Percentiles rank a stretch among this genome's conserved stretches.
These are phyloP conservation scores for Pleurotus citrinopileatus DNA, from an alignment of 768 basidiomycete genomes.

Conservation along the genomic window DNA sequence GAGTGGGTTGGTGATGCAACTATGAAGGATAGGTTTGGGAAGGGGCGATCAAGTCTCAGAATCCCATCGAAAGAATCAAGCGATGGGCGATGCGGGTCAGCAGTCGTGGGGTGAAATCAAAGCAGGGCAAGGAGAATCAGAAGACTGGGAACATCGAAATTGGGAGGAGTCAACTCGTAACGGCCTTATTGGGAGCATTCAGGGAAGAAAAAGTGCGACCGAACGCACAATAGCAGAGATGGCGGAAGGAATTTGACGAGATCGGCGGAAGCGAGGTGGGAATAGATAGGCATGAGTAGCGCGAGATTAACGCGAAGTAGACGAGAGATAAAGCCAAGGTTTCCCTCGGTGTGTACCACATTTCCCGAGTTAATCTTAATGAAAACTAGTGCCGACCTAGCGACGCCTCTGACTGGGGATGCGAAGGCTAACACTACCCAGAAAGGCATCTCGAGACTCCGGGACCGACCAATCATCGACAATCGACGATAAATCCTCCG, in stretches of 20 bases:
- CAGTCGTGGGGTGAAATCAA: too few species aligned
- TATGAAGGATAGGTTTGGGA: neutral
- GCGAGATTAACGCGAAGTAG: conserved; percentile 9
- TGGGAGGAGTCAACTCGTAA: neutral
- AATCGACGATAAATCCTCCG: neutral
- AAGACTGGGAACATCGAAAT: too few species aligned
- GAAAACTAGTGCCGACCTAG: neutral
- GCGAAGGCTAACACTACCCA: neutral
- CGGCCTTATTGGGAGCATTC: neutral
- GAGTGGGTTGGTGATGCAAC: neutral
- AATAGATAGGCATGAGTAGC: neutral
- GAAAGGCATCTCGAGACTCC: neutral
- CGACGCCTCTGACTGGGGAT: neutral
- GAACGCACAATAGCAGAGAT: neutral
- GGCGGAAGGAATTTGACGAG: neutral
- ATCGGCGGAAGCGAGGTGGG: neutral
- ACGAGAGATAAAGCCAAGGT: conserved; percentile 5
- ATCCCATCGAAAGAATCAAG: neutral
- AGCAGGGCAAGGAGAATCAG: too few species aligned
- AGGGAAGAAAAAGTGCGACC: neutral
- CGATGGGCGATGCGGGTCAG: neutral
- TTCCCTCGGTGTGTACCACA: neutral
- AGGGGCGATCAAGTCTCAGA: too few species aligned
- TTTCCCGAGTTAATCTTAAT: too few species aligned
- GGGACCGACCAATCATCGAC: conserved; percentile 2